phyloP scores from a whole-genome alignment of 306 rosid genomes.

The Vigna reflexopilosa region DNA sequence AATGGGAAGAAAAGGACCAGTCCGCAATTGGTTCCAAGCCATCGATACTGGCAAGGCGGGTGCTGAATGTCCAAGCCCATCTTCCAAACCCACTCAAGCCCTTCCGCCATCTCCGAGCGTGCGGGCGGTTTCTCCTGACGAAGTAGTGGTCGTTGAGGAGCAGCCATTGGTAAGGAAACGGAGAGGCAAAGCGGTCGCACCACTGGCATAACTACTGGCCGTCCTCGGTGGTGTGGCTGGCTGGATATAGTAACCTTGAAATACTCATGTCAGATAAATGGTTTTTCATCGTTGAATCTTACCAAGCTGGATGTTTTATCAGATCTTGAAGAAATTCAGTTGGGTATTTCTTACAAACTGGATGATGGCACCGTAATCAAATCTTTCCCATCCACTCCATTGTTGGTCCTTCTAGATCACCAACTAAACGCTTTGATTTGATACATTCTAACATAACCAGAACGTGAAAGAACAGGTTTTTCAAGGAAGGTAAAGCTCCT shows the following conservation, averaged over 20 bases:
- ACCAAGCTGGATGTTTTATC: constrained; percentile 94
- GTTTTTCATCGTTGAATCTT: constrained; percentile 85
- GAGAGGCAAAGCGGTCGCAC: no score
- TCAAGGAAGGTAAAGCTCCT: constrained; percentile 10
- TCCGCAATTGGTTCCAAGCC: no score
- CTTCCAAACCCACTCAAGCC: no score
- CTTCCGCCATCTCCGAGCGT: no score
- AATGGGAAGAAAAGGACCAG: no score
- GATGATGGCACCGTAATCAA: constrained; percentile 72
- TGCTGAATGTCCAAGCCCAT: no score
- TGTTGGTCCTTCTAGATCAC: constrained; percentile 1
- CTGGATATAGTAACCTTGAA: no score
- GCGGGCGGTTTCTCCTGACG: no score
- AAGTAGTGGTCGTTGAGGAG: no score
- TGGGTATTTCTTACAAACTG: constrained; percentile 74
- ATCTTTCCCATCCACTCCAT: background rate
- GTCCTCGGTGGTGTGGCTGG: constrained; percentile 99
- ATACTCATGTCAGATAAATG: constrained; percentile 88
- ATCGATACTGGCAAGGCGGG: no score
- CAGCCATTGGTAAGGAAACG: no score
- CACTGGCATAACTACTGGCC: constrained; percentile 90
- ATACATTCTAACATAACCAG: background rate
- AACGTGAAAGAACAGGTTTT: constrained; percentile 18
- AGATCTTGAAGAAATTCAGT: constrained; percentile 71
- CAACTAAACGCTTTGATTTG: constrained; percentile 23